These are phyloP conservation scores for Pneumocystis oryctolagi DNA, from an alignment of 1,139 yeast genomes.

Conservation along the genomic window DNA sequence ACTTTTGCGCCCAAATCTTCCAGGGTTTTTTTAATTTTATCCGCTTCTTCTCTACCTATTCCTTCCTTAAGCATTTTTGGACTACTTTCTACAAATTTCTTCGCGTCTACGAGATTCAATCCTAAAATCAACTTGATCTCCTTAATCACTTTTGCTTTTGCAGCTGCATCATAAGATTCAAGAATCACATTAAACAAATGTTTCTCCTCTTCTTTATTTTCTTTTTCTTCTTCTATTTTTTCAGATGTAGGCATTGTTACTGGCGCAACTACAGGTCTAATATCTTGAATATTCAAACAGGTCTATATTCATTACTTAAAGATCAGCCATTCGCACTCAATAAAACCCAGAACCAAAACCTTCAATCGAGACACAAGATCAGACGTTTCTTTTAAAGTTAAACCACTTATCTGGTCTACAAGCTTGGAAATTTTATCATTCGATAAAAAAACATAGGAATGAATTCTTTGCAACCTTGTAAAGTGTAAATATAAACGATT, in stretches of 20 bases:
- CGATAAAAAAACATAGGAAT: background rate
- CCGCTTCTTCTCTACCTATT: constrained; percentile 79
- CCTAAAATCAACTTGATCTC: constrained; percentile 89
- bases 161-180: constrained; percentile 84
- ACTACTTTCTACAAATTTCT: constrained; percentile 84
- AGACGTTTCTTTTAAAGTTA: constrained; percentile 83
- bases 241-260: constrained; percentile 54
- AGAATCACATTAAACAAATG: constrained; percentile 83
- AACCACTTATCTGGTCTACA: constrained; percentile 78
- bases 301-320: constrained; percentile 21
- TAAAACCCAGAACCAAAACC: constrained; percentile 13
- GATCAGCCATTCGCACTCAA: background rate
- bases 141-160: constrained; percentile 94
- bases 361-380: constrained; percentile 70
- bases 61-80: constrained; percentile 84
- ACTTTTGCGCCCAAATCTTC: constrained; percentile 95
- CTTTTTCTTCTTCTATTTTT: constrained; percentile 59
- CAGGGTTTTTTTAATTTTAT: constrained; percentile 77
- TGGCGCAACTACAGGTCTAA: constrained; percentile 53
- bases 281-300: constrained; percentile 82
- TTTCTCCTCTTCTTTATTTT: constrained; percentile 71
- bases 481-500: background rate
- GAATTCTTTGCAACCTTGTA: background rate
- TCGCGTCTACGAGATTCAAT: constrained; percentile 85
- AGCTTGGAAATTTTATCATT: constrained; percentile 70